Evolutionary conservation across 768 basidiomycete species (phyloP), one percentile per base, ranked within the genome.

Genomic region (Multifurca ochricompacta): DNA sequence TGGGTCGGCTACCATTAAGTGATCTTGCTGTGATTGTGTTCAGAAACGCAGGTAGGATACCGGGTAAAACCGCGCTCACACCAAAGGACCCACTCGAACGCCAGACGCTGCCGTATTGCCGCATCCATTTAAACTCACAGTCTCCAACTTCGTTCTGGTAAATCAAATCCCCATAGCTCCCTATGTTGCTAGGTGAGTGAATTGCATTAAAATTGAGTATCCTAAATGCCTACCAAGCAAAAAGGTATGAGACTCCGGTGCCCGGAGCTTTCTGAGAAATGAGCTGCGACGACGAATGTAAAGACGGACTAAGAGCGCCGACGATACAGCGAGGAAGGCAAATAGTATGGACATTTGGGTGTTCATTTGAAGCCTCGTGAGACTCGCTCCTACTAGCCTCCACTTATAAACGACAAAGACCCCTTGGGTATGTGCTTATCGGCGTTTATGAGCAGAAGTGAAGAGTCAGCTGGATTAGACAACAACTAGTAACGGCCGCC

Each of bases 31-130:
- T 11, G 56, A 50, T 59, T 59, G 2, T 53, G 59, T 9, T 63
- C 19, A 50, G 23, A 11, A 16, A 16, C 8, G 4, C 25, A 9
- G 31, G 30, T 4, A 19, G 8, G 19, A 19, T 23, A 41, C 6
- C 3, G 30, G 25, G 10, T 25, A 19, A 13, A 53, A 36, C n/a
- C n/a, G 13, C 16, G 48, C 63, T 43, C 36, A 67, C 66, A 8
- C 60, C 55, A 14, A 64, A 52, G 37, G 53, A 60, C 10, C 48
- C 57, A 32, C 61, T 63, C 16, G 44, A 44, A 14, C 59, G 45
- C 56, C 62, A 63, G 9, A 55, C 52, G 4, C 47, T 31, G 13
- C 64, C 66, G 43, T 60, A 67, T 36, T 63, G 49, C 36, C 41
- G 34, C 27, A 53, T 44, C 46, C 56, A 64, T 31, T 58, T 31